phyloP scores from a whole-genome alignment of 306 rosid species.

The Cicer judaicum region DNA sequence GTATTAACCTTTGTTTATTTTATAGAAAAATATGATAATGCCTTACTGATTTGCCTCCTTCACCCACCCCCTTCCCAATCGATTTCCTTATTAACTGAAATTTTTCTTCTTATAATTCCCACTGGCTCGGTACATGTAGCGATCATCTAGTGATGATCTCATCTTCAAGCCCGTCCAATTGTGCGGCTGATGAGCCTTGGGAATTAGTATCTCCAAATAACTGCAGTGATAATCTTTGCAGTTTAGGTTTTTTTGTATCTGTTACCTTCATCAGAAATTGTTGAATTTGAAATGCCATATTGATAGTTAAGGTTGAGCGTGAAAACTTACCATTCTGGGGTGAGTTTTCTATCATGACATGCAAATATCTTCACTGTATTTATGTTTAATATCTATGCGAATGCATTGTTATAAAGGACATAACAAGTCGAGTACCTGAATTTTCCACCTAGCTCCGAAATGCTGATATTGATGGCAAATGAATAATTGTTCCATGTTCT shows the following conservation, averaged over 20 bases:
- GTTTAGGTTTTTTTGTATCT: slow-evolving; percentile 40
- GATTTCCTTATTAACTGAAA: slow-evolving; percentile 31
- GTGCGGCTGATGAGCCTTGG: slow-evolving; percentile 28
- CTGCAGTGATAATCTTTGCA: slow-evolving; percentile 38
- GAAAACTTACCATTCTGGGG: neutral
- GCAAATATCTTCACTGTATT: neutral
- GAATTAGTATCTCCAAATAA: slow-evolving; percentile 30
- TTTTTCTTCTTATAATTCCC: slow-evolving; percentile 17
- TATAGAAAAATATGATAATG: slow-evolving; percentile 67
- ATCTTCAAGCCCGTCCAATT: slow-evolving; percentile 9
- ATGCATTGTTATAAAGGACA: slow-evolving; percentile 5
- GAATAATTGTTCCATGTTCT: slow-evolving; percentile 9
- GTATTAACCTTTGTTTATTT: slow-evolving; percentile 69
- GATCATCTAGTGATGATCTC: slow-evolving; percentile 10
- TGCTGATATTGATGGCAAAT: neutral
- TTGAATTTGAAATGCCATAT: slow-evolving; percentile 26
- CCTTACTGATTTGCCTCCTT: slow-evolving; percentile 48
- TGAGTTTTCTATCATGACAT: neutral
- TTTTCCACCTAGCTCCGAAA: neutral
- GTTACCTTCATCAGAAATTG: slow-evolving; percentile 7
- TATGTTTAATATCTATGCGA: neutral
- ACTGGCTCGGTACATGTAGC: slow-evolving; percentile 31
- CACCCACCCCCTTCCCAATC: slow-evolving; percentile 29
- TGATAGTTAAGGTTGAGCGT: neutral
- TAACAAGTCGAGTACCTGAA: neutral